Evolutionary conservation across 2,329 filamentous ascomycete species (phyloP), one percentile per base, ranked within the genome.

Genomic region (Diaporthe batatas): DNA sequence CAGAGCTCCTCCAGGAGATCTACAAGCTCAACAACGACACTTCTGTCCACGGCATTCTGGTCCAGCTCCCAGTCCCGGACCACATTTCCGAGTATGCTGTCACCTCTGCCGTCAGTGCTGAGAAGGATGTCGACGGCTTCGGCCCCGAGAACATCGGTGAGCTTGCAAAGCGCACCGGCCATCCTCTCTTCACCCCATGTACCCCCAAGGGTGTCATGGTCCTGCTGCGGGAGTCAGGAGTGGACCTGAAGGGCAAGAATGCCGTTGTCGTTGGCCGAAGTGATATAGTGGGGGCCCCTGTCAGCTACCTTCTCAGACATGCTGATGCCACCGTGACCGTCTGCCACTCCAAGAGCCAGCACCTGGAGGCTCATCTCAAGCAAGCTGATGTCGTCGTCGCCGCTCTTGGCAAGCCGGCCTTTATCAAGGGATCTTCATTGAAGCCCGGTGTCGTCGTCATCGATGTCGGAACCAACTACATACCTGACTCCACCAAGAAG

Each of bases 81-180:
- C 93, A 97, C 82, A 92, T 99, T 79, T 94, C 95, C 73, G 96
- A 99, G 86, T 94, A 98, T 81, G 86, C 89, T 54, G 87, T 99
- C 80, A 99, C 96, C 42, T 97, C 95, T 64, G 92, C 94, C 25
- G 96, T 99, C 23, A 89, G 93, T 55, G 93, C 96, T 79, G 93
- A 96, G 83, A 99, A 99, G 85, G 96, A 99, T 86, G 96, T 99
- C 68, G 96, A 99, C 84, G 96, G 96, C 68, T 99, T 99, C 80
- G 96, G 96, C 72, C 92, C 94, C 72, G 89, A 89, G 79, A 99
- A 98, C 85, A 98, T 99, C 81, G 96, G 96, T 76, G 96, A 98
- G 86, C 89, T 99, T 78, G 95, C 96, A 78, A 99, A 99, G 89
- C 92, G 95, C 78, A 96, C 96, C 67, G 96, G 96, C 57, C 90